Evolutionary conservation across 768 basidiomycete species (phyloP).

Genomic region (Mrakia frigida): DNA sequence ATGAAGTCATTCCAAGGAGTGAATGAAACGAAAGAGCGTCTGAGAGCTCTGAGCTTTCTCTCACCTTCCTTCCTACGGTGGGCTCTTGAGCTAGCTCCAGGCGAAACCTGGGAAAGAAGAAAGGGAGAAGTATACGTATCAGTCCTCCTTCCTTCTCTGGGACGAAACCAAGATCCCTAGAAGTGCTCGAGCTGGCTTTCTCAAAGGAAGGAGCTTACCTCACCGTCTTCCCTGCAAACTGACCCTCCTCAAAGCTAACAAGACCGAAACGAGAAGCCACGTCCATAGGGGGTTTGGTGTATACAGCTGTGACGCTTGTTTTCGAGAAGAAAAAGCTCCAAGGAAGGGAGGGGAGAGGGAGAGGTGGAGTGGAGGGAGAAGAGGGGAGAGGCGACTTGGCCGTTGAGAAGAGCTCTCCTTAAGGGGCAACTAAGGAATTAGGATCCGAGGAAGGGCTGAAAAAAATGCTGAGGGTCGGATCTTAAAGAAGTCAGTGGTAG

Average conservation of each 20-base stretch:
- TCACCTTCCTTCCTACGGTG: conserved; percentile 21
- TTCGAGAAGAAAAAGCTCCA: neutral
- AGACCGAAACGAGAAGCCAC: conserved; percentile 2
- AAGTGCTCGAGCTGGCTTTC: too few relatives aligned
- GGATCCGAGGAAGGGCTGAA: too few relatives aligned
- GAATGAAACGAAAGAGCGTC: neutral
- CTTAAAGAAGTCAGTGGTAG: too few relatives aligned
- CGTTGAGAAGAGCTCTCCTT: neutral
- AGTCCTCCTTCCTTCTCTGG: neutral
- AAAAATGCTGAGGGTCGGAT: too few relatives aligned
- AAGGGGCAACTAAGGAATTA: too few relatives aligned
- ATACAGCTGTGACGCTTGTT: neutral
- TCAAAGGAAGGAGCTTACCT: conserved; percentile 7
- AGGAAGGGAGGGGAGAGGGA: neutral
- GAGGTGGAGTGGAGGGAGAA: neutral
- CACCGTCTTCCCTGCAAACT: neutral
- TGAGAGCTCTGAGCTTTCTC: neutral
- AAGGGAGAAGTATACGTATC: too few relatives aligned
- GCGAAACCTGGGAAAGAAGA: conserved; percentile 11
- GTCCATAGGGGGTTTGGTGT: neutral
- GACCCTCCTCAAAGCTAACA: neutral
- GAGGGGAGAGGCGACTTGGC: neutral
- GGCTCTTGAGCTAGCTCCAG: conserved; percentile 27
- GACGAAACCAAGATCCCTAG: neutral
- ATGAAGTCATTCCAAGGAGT: neutral